Conservation (phyloP, 345 rosid genomes). For the Bruguiera parviflora region DNA sequence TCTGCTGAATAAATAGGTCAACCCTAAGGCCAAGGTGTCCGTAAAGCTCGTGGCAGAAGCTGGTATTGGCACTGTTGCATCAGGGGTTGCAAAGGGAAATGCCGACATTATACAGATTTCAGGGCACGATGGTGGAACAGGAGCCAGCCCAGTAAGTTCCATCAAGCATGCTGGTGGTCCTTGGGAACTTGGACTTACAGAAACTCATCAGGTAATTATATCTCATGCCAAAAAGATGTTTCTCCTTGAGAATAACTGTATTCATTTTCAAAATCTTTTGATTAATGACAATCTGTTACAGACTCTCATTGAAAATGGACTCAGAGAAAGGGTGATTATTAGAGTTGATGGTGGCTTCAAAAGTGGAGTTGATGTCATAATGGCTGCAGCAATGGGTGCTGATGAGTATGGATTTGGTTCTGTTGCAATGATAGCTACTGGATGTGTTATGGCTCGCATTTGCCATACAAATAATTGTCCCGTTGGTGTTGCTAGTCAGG, state of each 20-base stretch:
- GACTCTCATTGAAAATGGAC: slow-evolving; percentile 92
- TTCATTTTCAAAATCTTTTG: slow-evolving; percentile 12
- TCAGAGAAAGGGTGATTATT: slow-evolving; percentile 93
- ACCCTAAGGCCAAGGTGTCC: slow-evolving; percentile 94
- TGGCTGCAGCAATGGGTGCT: slow-evolving; percentile 96
- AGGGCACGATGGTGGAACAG: slow-evolving; percentile 99
- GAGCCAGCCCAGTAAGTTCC: slow-evolving; percentile 98
- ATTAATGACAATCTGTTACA: slow-evolving; percentile 33
- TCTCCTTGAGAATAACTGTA: slow-evolving; percentile 7
- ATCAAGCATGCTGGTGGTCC: slow-evolving; percentile 99
- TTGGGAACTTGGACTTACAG: slow-evolving; percentile 96
- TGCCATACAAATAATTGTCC: slow-evolving; percentile 99
- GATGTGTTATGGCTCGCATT: slow-evolving; percentile 99
- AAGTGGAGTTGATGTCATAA: slow-evolving; percentile 94
- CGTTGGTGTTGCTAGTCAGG: slow-evolving; percentile 99
- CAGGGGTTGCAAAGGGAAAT: slow-evolving; percentile 99
- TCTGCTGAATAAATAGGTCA: slow-evolving; percentile 52
- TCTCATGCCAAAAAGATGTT: slow-evolving; percentile 7
- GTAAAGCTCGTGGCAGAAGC: slow-evolving; percentile 99
- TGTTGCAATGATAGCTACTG: slow-evolving; percentile 99
- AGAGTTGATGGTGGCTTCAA: slow-evolving; percentile 96
- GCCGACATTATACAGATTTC: slow-evolving; percentile 98
- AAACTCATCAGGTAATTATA: slow-evolving; percentile 75
- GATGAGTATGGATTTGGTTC: slow-evolving; percentile 99
- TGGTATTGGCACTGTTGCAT: slow-evolving; percentile 98